Evolutionary conservation across 2,329 filamentous ascomycete genomes (phyloP).

Genomic region (Knufia petricola): DNA sequence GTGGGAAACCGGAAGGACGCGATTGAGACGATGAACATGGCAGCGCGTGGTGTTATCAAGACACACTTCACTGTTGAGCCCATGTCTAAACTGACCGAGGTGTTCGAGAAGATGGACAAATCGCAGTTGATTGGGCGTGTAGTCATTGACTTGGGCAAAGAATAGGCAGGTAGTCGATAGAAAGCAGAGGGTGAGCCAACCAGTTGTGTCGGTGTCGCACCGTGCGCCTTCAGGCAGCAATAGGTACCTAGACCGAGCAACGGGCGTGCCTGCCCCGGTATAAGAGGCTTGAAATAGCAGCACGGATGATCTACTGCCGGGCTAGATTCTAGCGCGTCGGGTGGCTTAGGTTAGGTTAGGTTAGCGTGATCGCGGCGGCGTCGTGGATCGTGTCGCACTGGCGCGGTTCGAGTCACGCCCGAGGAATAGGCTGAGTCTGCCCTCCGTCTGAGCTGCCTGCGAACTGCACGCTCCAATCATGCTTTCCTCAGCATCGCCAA

Average conservation of each 20-base stretch:
- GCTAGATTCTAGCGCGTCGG: too few species aligned
- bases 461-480: too few species aligned
- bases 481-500: background rate
- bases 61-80: slow-evolving; percentile 37
- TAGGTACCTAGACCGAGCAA: too few species aligned
- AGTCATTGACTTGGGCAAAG: slow-evolving; percentile 34
- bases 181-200: too few species aligned
- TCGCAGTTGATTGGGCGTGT: slow-evolving; percentile 39
- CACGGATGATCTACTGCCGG: too few species aligned
- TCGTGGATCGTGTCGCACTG: background rate
- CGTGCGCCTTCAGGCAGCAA: too few species aligned
- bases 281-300: too few species aligned
- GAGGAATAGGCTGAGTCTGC: background rate
- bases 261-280: too few species aligned
- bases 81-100: slow-evolving; percentile 38
- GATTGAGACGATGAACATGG: slow-evolving; percentile 40
- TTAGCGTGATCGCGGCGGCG: background rate
- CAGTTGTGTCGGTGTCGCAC: too few species aligned
- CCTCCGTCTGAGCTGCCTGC: background rate
- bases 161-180: slow-evolving; percentile 3
- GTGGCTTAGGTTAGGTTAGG: background rate
- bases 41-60: slow-evolving; percentile 39
- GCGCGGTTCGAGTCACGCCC: background rate
- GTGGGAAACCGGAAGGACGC: slow-evolving; percentile 45
- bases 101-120: slow-evolving; percentile 38